A percentile compares a stretch with the other conserved stretches of the same genome.
Conservation (phyloP, 352 stramenopile species). For the Globisporangium perplexum region DNA sequence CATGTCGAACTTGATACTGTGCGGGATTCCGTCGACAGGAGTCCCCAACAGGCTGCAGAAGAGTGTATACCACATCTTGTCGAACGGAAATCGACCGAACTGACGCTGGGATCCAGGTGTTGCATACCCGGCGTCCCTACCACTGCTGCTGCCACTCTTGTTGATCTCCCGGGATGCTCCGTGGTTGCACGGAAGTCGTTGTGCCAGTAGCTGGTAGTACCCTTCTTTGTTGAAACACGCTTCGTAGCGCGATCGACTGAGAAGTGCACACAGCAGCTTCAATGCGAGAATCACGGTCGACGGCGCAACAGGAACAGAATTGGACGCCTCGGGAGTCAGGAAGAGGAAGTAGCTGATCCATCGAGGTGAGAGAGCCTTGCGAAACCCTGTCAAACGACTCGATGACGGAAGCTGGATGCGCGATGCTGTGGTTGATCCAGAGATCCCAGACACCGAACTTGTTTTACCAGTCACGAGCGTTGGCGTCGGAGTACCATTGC, state of each 20-base stretch:
- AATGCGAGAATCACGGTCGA: slow-evolving; percentile 50
- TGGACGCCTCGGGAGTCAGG: slow-evolving; percentile 11
- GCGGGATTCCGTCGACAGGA: slow-evolving; percentile 51
- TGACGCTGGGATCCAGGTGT: not conserved
- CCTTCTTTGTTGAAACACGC: slow-evolving; percentile 54
- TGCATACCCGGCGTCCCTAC: not conserved
- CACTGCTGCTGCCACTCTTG: not conserved
- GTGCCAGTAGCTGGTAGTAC: slow-evolving; percentile 59
- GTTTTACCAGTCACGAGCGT: slow-evolving; percentile 6
- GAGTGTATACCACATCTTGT: slow-evolving; percentile 66
- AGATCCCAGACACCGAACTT: not conserved
- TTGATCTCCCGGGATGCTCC: slow-evolving; percentile 1
- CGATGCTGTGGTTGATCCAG: slow-evolving; percentile 12
- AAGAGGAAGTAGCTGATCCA: slow-evolving; percentile 73
- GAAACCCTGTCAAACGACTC: slow-evolving; percentile 45
- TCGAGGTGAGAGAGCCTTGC: slow-evolving; percentile 47
- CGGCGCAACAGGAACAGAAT: slow-evolving; percentile 22
- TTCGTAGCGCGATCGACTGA: slow-evolving; percentile 45
- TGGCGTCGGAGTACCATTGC: not conserved
- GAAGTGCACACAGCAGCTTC: slow-evolving; percentile 38
- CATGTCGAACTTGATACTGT: slow-evolving; percentile 57
- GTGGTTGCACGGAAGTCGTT: slow-evolving; percentile 49
- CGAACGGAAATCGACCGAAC: slow-evolving; percentile 38
- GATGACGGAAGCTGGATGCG: slow-evolving; percentile 41
- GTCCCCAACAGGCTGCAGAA: slow-evolving; percentile 59